Base-by-base conservation (phyloP, 768 basidiomycete genomes). In the Crepidotus variabilis region DNA sequence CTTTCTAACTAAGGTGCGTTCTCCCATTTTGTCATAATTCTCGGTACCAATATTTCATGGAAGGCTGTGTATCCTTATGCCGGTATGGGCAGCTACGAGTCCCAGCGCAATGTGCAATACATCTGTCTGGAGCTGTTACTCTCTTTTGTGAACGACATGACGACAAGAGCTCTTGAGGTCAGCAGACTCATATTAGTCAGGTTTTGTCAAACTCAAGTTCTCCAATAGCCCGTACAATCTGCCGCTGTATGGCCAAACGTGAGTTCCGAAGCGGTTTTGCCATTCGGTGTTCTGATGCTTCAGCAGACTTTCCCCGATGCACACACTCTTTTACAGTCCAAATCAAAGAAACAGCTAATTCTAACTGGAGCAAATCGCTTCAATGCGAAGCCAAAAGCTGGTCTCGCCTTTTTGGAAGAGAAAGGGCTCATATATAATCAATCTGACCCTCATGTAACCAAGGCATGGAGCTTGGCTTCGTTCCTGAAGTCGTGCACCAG, bases 371-470 rank as follows among this genome's bases (percentile, higher is more conserved):
- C 92, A 5, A 73, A 85, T 1, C 84, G 86, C 35, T 99, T 98
- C 75, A 99, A 99, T 65, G 72, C 81, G 13, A 98, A 98, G 72
- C 95, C 97, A 0, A 98, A 96, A 71, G 77, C 80, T 34, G 97
- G 94, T 0, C 71, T 98, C 23, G 81, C 92, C 2, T 98, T 93
- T 73, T 78, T 98, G 34, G 94, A 98, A 67, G 93, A 97, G 65
- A 88, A 96, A 65, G 85, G 85, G n/a, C 75, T 99, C 43, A 91
- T 99, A 56, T 88, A 90, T 66, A 72, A 77, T 4, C 84, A 90
- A 58, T 70, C 84, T 32, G 81, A 82, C 18, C 69, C 78, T 14
- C 79, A 75, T 11, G 72, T 82, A 18, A 77, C 90, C 6, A 84
- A 80, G 54, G 67, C 79, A 2, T 79, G 78, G 50, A 91, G 88